Conservation (phyloP, 2,329 filamentous ascomycete genomes). For the Botrytis hyacinthi region DNA sequence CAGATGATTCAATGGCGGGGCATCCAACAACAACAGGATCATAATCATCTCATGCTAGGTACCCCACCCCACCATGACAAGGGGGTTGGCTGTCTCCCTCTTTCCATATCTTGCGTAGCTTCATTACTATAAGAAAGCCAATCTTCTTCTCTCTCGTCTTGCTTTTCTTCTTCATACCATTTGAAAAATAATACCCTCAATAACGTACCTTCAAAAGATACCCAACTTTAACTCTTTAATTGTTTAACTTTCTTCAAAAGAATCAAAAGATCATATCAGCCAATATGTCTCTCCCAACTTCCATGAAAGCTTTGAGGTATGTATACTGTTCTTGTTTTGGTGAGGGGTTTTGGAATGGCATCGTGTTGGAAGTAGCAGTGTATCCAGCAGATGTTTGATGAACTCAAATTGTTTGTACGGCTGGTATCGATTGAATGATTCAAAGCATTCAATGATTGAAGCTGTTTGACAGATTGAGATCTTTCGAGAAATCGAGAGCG, state of each 20-base stretch:
- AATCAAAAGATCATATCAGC: constrained; percentile 18
- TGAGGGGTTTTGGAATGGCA: not conserved
- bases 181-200: constrained; percentile 1
- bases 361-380: not conserved
- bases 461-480: not conserved
- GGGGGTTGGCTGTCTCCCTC: not conserved
- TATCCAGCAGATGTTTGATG: not conserved
- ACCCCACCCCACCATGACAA: constrained; percentile 7
- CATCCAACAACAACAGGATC: constrained; percentile 10
- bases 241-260: not conserved
- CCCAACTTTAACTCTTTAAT: not conserved
- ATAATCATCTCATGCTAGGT: constrained; percentile 1
- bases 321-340: constrained; percentile 30
- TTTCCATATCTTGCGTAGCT: constrained; percentile 6
- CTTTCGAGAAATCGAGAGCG: not conserved
- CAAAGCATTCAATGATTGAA: not conserved
- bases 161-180: not conserved
- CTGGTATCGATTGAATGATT: not conserved
- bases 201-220: not conserved
- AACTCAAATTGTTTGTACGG: not conserved
- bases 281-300: constrained; percentile 43
- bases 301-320: constrained; percentile 60
- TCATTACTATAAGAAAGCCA: not conserved
- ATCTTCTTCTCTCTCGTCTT: not conserved
- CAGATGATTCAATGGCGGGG: constrained; percentile 8